These are phyloP conservation scores for Tanacetum coccineum DNA, from an alignment of 129 eudicot species.

Conservation along the genomic window DNA sequence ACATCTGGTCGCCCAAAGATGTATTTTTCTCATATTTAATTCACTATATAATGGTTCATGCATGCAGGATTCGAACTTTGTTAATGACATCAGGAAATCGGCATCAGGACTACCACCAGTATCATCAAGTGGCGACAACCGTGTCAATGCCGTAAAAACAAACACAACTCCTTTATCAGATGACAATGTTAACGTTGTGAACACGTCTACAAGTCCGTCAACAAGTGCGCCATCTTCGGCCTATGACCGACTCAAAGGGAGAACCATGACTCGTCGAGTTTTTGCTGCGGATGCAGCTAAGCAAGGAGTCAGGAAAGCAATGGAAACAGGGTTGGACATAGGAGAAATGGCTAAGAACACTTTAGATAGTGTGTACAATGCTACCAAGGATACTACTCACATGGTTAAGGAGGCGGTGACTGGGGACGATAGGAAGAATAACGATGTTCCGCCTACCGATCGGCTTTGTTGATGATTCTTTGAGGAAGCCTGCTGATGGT, in stretches of 20 bases:
- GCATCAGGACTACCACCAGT: slow-evolving; percentile 2
- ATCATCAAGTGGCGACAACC: not conserved
- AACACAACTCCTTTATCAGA: not conserved
- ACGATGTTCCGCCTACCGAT: slow-evolving; percentile 28
- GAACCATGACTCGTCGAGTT: slow-evolving; percentile 8
- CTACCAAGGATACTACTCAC: slow-evolving; percentile 35
- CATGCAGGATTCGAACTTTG: slow-evolving; percentile 24
- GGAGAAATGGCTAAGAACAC: slow-evolving; percentile 51
- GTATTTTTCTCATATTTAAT: not conserved
- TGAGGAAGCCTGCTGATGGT: slow-evolving; percentile 38
- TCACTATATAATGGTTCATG: not conserved
- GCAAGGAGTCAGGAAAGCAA: slow-evolving; percentile 38
- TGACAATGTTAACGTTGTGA: slow-evolving; percentile 13
- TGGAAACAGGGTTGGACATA: slow-evolving; percentile 44
- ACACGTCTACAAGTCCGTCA: slow-evolving; percentile 10
- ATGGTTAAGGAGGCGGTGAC: slow-evolving; percentile 36
- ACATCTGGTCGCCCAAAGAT: not conserved
- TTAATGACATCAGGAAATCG: slow-evolving; percentile 23
- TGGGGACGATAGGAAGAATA: slow-evolving; percentile 14
- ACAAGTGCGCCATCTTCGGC: not conserved
- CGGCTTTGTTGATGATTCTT: slow-evolving; percentile 26
- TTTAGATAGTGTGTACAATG: slow-evolving; percentile 44
- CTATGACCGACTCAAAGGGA: not conserved
- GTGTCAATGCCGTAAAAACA: not conserved
- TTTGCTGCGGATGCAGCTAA: slow-evolving; percentile 38